Conservation (phyloP, 208 protist genomes). For the Acanthamoeba castellanii region DNA sequence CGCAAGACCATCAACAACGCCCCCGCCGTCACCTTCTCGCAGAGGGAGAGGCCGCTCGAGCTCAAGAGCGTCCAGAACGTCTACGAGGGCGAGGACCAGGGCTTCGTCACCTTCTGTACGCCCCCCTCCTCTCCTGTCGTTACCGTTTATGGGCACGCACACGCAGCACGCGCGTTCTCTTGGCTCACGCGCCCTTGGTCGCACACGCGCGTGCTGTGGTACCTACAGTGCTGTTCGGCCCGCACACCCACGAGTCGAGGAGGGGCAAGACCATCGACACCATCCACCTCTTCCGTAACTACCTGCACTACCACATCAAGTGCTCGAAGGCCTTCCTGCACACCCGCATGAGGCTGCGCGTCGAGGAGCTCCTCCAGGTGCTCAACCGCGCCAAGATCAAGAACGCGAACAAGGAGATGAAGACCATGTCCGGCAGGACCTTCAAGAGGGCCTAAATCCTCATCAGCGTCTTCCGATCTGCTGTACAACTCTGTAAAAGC, state of each 20-base stretch:
- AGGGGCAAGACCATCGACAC: slow-evolving; percentile 82
- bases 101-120: slow-evolving; percentile 84
- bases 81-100: slow-evolving; percentile 73
- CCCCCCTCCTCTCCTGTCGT: not conserved
- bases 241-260: slow-evolving; percentile 67
- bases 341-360: slow-evolving; percentile 90
- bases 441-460: slow-evolving; percentile 75
- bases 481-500: not conserved
- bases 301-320: slow-evolving; percentile 94
- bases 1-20: slow-evolving; percentile 77
- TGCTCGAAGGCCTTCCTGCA: slow-evolving; percentile 92
- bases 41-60: slow-evolving; percentile 84
- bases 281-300: slow-evolving; percentile 90
- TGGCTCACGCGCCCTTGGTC: not conserved
- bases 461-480: not conserved
- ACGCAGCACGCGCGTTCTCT: not conserved
- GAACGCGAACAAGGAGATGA: slow-evolving; percentile 77
- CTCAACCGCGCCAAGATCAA: slow-evolving; percentile 91
- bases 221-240: slow-evolving; percentile 10
- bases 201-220: not conserved
- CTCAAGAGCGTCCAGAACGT: slow-evolving; percentile 80
- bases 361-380: slow-evolving; percentile 87
- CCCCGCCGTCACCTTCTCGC: slow-evolving; percentile 80
- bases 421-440: slow-evolving; percentile 74
- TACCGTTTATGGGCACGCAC: no score